A percentile compares a stretch with the other conserved stretches of the same genome.
Conservation (phyloP, 352 stramenopile genomes). For the Phytophthora multivora region DNA sequence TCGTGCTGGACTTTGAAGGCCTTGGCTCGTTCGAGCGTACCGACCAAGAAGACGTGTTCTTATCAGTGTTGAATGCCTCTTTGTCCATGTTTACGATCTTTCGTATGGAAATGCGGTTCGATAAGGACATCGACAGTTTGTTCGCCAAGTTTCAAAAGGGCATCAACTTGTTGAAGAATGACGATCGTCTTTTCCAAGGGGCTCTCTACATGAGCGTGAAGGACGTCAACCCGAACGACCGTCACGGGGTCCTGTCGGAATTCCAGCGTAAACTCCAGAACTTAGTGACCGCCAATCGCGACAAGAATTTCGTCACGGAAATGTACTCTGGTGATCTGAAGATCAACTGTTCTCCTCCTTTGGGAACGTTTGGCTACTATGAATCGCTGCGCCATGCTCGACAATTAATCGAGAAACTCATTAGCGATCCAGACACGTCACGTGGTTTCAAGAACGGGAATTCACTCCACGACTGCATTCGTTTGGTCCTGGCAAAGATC, state of each 20-base stretch:
- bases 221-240: conserved; percentile 74
- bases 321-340: conserved; percentile 64
- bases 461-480: conserved; percentile 71
- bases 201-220: conserved; percentile 76
- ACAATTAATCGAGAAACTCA: conserved; percentile 38
- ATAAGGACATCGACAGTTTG: conserved; percentile 76
- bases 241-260: conserved; percentile 49
- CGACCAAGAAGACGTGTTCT: conserved; percentile 77
- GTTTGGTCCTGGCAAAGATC: conserved; percentile 74
- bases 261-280: conserved; percentile 57
- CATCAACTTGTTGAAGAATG: conserved; percentile 61
- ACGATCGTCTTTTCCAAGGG: conserved; percentile 63
- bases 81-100: conserved; percentile 80
- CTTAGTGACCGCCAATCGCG: conserved; percentile 50
- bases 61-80: conserved; percentile 74
- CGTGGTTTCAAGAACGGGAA: conserved; percentile 48
- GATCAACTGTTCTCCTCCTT: conserved; percentile 73
- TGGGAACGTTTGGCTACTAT: conserved; percentile 74
- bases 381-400: conserved; percentile 51
- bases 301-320: conserved; percentile 64
- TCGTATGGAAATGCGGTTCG: conserved; percentile 76
- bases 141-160: conserved; percentile 77
- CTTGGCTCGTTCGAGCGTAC: conserved; percentile 74
- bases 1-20: conserved; percentile 85
- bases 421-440: conserved; percentile 22